Base-by-base conservation (phyloP, 495 filamentous ascomycete species). In the Neurospora sp. region DNA sequence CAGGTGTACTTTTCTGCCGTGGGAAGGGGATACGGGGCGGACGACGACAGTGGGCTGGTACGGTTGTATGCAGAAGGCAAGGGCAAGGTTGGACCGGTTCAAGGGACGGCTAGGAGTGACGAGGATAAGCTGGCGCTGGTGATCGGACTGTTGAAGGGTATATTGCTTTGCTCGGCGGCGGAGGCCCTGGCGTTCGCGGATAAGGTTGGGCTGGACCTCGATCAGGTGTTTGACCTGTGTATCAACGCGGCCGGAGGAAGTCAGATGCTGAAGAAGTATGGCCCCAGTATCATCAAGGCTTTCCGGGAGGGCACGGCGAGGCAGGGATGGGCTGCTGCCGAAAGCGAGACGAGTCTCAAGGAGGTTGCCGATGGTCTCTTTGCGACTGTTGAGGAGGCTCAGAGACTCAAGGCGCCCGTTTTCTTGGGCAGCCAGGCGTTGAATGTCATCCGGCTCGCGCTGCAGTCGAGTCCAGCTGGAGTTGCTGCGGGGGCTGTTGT, bases 1-100 rank as follows among this genome's bases (percentile, higher is more conserved):
- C 90, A 93, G 79, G 85, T 90, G 24, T 94, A 93, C 77, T 84
- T 89, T 40, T 78, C 86, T 19, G 89, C 85, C 15, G 79, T 92
- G 21, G 80, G 86, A 5, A 84, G 87, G 54, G 92, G 90, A 5
- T 92, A 86, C 76, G 90, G 88, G 0, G 78, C 85, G 4, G 86
- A 91, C 69, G 92, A 94, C 75, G 92, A 94, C 76, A 89, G 91
- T 43, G 86, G 86, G n/a, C 85, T 93, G 72, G 85, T 92, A 39
- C 85, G 89, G 74, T 81, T 93, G 74, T 94, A 88, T 71, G 83
- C 79, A 31, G 82, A 84, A 70, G 80, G 79, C 70, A 80, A 77
- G 70, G 78, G 72, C 45, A 83, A 76, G 76, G 79, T 75, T 48
- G 82, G 70, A 1, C 76, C 79, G 80, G 71, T 83, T 78, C n/a